Base-by-base conservation (phyloP, 2,329 filamentous ascomycete genomes). In the Aspergillus viridinutans region DNA sequence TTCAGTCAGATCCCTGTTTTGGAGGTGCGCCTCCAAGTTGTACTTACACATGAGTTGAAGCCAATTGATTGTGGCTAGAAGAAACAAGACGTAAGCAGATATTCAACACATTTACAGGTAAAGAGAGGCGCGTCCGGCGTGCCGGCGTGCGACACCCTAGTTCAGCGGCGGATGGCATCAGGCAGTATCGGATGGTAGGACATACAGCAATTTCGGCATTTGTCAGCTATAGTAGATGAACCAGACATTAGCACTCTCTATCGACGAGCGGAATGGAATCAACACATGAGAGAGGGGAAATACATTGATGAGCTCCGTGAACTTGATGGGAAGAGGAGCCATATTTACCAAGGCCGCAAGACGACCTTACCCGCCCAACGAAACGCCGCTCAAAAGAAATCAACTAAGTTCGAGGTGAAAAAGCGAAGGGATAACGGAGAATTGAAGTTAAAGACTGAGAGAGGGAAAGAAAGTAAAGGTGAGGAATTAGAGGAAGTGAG, bases 231-330 rank as follows among this genome's bases (percentile, higher is more conserved):
- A 65, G 50, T 54, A 55, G 56, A 58, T 55, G 52, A 52, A 50
- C 60, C 67, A 64, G 66, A 61, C 50, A 66, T 83, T 78, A 67
- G 64, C 21, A 47, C 42, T 35, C 54, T 43, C 45, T 35, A 50
- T 25, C 53, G 49, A 29, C 35, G 25, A 43, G n/a, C 21, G 29
- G 28, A 42, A 48, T 49, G 20, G 6, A 23, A 26, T n/a, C n/a
- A 50, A 50, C 49, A 52, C 17, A 40, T 42, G 38, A 49, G 38
- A 76, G 59, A 80, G 71, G 66, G 73, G 77, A 70, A 74, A 63
- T 78, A 88, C 85, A 82, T 92, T 90, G 76, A 93, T 84, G 72
- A 93, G 85, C 86, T 96, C 92, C 76, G 89, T 89, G 79, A 96
- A 95, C 82, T 91, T 92, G 80, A 96, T 96, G 72, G 90, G 91